phyloP scores from a whole-genome alignment of 192 early-diverging fungal genomes.

The Lunasporangiospora selenospora region DNA sequence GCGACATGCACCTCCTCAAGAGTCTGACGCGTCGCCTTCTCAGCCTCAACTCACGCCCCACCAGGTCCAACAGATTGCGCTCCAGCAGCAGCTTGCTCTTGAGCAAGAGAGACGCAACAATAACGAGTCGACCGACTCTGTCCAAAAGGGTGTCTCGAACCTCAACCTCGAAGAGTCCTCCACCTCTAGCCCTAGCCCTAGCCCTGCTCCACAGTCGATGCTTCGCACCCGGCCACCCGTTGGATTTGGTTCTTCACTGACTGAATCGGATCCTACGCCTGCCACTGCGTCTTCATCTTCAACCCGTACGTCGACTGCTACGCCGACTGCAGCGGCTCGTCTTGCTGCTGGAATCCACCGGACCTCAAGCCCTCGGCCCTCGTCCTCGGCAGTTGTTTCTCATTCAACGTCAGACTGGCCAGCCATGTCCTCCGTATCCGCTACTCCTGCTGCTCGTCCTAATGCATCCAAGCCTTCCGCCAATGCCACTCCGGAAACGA shows the following conservation, averaged over 20 bases:
- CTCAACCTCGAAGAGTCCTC: constrained; percentile 3
- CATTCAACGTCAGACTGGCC: constrained; percentile 39
- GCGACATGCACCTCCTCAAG: too few species aligned
- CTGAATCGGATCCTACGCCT: constrained; percentile 23
- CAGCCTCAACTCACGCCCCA: constrained; percentile 40
- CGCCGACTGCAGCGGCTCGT: constrained; percentile 26
- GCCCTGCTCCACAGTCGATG: constrained; percentile 26
- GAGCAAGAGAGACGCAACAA: constrained; percentile 37
- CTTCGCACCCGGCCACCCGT: constrained; percentile 38
- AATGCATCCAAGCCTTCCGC: not conserved
- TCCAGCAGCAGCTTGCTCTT: constrained; percentile 35
- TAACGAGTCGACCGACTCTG: constrained; percentile 4
- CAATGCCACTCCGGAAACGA: constrained; percentile 10
- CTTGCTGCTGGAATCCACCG: constrained; percentile 43
- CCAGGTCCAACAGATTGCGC: constrained; percentile 40
- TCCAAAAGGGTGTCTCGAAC: constrained; percentile 7
- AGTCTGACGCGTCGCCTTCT: constrained; percentile 1
- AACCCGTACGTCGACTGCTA: too few species aligned
- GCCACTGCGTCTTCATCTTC: too few species aligned
- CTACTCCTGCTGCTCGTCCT: not conserved
- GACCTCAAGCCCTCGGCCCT: constrained; percentile 30
- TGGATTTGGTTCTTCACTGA: constrained; percentile 29
- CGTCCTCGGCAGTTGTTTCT: constrained; percentile 19
- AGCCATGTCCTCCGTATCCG: constrained; percentile 14
- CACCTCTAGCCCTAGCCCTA: too few species aligned